Evolutionary conservation across 75 land plant genomes (phyloP).

Genomic region (Larix kaempferi): DNA sequence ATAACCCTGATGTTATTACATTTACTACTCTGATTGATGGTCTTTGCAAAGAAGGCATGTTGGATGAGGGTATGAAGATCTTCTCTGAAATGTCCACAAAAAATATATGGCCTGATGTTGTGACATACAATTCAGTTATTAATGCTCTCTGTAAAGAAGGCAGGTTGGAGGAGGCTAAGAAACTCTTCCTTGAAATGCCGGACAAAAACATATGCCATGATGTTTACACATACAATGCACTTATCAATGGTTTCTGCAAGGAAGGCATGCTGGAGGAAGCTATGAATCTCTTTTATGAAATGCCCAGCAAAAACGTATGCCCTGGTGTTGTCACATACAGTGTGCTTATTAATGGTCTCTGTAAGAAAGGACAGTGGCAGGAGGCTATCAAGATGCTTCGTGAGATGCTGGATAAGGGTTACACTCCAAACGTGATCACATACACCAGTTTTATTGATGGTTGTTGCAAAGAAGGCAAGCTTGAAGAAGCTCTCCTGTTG

Average conservation of each 20-base stretch:
- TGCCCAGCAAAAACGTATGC: background rate
- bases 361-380: constrained; percentile 10
- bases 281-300: background rate
- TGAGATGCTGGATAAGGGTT: constrained; percentile 14
- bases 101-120: constrained; percentile 18
- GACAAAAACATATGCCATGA: background rate
- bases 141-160: constrained; percentile 34
- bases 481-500: constrained; percentile 5
- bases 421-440: constrained; percentile 3
- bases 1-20: constrained; percentile 16
- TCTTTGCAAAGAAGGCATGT: constrained; percentile 33
- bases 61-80: constrained; percentile 28
- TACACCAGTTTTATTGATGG: constrained; percentile 10
- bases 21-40: constrained; percentile 41
- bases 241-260: background rate
- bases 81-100: constrained; percentile 31
- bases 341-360: constrained; percentile 14
- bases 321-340: constrained; percentile 15
- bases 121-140: constrained; percentile 43
- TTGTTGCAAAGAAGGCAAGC: constrained; percentile 3
- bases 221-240: background rate
- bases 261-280: constrained; percentile 7
- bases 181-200: constrained; percentile 20
- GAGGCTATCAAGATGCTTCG: constrained; percentile 7
- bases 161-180: constrained; percentile 33